Conservation (phyloP, 2,329 filamentous ascomycete genomes). For the Leptosphaerulina australis region DNA sequence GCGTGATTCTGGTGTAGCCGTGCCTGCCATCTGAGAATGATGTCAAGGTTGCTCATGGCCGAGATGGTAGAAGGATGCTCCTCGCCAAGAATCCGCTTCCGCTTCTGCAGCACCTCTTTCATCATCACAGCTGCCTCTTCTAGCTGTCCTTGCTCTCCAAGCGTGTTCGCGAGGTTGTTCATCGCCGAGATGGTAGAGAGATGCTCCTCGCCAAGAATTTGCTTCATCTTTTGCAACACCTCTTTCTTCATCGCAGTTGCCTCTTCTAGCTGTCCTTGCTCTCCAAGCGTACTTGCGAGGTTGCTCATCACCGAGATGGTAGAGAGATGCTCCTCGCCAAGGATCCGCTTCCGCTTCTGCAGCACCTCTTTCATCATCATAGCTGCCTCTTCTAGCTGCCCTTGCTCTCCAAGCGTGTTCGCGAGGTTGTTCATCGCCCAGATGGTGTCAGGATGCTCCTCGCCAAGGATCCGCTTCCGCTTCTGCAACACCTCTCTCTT, state of each 20-base stretch:
- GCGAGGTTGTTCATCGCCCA: constrained; percentile 18
- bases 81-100: not conserved
- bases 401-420: constrained; percentile 8
- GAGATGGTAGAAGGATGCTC: too few species aligned
- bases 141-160: constrained; percentile 10
- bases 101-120: too few species aligned
- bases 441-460: constrained; percentile 15
- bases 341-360: not conserved
- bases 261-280: constrained; percentile 12
- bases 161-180: constrained; percentile 16
- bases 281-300: constrained; percentile 14
- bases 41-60: too few species aligned
- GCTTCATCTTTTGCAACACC: not conserved
- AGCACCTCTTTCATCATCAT: constrained; percentile 5
- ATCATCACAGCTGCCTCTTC: too few species aligned
- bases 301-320: constrained; percentile 16
- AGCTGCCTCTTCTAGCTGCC: constrained; percentile 6
- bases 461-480: constrained; percentile 4
- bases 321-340: too few species aligned
- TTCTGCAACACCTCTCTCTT: constrained; percentile 2
- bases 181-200: constrained; percentile 13
- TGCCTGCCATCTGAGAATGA: too few species aligned
- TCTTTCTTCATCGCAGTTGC: constrained; percentile 6
- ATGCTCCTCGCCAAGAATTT: constrained; percentile 15
- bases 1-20: too few species aligned